These are phyloP conservation scores for Agaricus sinodeliciosus DNA, from an alignment of 768 basidiomycete genomes.

Conservation along the genomic window DNA sequence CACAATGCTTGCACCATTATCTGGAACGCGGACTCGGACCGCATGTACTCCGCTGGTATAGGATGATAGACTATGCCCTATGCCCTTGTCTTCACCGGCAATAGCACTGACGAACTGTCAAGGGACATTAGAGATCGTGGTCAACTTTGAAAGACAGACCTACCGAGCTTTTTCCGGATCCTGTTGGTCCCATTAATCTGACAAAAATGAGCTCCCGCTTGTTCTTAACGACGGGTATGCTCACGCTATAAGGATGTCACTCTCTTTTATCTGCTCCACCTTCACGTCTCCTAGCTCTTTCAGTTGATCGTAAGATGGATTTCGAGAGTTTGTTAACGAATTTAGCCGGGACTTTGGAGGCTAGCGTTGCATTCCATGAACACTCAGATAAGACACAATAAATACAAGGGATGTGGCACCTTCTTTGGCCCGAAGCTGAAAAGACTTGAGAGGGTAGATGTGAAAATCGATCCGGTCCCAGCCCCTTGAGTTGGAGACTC, in stretches of 20 bases:
- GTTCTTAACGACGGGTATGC: background rate
- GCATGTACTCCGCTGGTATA: slow-evolving; percentile 22
- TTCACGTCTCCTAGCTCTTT: background rate
- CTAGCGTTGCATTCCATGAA: background rate
- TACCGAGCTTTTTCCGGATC: slow-evolving; percentile 16
- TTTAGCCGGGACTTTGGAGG: background rate
- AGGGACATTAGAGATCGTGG: background rate
- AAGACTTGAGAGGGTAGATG: background rate
- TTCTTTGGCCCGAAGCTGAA: background rate
- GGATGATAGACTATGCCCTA: slow-evolving; percentile 25
- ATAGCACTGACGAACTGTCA: slow-evolving; percentile 28
- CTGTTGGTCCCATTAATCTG: slow-evolving; percentile 12
- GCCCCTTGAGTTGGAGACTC: background rate
- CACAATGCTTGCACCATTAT: slow-evolving; percentile 3
- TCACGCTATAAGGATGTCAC: background rate
- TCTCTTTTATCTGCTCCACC: background rate
- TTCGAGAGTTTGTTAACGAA: background rate
- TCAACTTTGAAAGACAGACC: background rate
- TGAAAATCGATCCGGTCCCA: background rate
- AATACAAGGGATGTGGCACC: background rate
- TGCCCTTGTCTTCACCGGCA: slow-evolving; percentile 21
- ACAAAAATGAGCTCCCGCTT: background rate
- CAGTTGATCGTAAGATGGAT: background rate
- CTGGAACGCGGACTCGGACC: background rate
- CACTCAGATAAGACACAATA: no score